phyloP scores from a whole-genome alignment of 176 grass and related monocot genomes.

The Olyra latifolia region DNA sequence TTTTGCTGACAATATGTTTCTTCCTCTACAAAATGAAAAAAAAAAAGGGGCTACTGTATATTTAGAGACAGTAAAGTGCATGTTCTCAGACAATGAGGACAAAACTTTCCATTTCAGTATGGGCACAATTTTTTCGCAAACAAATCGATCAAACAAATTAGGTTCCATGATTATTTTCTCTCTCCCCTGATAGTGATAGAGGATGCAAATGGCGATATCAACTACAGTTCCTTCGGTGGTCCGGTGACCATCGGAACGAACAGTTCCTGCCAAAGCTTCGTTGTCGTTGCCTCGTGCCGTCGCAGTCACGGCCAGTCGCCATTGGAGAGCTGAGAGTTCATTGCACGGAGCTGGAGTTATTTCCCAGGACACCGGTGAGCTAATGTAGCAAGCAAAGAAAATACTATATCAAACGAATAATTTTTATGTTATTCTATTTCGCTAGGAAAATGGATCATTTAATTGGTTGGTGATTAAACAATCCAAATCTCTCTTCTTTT shows the following conservation, averaged over 20 bases:
- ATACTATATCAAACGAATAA: background rate
- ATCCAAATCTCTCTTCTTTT: background rate
- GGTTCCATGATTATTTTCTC: background rate
- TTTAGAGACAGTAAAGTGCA: background rate
- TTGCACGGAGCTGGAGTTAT: background rate
- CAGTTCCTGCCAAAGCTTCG: background rate
- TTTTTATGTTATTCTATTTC: background rate
- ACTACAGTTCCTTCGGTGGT: background rate
- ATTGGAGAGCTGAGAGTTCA: background rate
- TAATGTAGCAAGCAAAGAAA: background rate
- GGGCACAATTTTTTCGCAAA: background rate
- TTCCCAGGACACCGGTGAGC: background rate
- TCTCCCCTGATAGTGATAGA: conserved; percentile 10
- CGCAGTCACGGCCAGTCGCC: conserved; percentile 7
- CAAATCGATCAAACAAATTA: too few species aligned
- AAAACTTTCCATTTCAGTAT: background rate
- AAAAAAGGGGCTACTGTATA: background rate
- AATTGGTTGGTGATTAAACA: background rate
- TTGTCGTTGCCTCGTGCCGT: background rate
- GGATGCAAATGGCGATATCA: conserved; percentile 4
- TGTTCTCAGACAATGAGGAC: background rate
- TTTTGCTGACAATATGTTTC: background rate
- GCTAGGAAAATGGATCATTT: background rate
- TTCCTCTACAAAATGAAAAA: background rate
- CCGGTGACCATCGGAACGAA: background rate